Conservation (phyloP, 202 grass and related monocot species). For the Eragrostis tef region DNA sequence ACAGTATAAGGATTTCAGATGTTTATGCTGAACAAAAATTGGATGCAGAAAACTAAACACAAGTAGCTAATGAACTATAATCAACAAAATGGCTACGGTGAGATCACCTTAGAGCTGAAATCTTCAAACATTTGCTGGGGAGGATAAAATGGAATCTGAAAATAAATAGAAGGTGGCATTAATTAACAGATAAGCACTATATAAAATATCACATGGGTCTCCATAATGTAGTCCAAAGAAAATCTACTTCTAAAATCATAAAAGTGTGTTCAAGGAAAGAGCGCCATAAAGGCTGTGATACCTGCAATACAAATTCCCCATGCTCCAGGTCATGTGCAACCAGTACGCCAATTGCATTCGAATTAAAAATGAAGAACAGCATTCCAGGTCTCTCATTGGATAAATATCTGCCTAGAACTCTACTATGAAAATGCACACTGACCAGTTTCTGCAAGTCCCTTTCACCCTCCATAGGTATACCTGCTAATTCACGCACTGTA, state of each 20-base stretch:
- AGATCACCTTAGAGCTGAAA: slow-evolving; percentile 76
- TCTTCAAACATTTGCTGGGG: slow-evolving; percentile 91
- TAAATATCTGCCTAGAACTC: slow-evolving; percentile 80
- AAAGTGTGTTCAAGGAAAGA: too few relatives aligned
- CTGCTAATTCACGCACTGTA: slow-evolving; percentile 67
- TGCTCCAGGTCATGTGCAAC: slow-evolving; percentile 92
- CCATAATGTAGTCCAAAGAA: too few relatives aligned
- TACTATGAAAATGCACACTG: slow-evolving; percentile 88
- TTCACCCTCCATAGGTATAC: slow-evolving; percentile 85
- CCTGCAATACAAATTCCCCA: slow-evolving; percentile 95
- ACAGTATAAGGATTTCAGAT: slow-evolving; percentile 14
- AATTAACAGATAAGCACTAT: slow-evolving; percentile 29
- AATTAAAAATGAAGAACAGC: slow-evolving; percentile 95
- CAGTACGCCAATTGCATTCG: slow-evolving; percentile 76
- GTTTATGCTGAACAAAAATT: background rate
- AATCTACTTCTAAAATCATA: background rate
- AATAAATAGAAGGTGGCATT: slow-evolving; percentile 41
- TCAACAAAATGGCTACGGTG: slow-evolving; percentile 34
- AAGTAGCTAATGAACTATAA: slow-evolving; percentile 32
- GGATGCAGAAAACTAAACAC: background rate
- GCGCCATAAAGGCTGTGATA: slow-evolving; percentile 40
- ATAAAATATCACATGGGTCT: slow-evolving; percentile 17
- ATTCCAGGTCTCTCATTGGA: slow-evolving; percentile 77
- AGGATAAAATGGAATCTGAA: slow-evolving; percentile 93
- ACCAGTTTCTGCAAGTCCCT: slow-evolving; percentile 79